Conservation (phyloP, 306 rosid species). For the Medicago lupulina region DNA sequence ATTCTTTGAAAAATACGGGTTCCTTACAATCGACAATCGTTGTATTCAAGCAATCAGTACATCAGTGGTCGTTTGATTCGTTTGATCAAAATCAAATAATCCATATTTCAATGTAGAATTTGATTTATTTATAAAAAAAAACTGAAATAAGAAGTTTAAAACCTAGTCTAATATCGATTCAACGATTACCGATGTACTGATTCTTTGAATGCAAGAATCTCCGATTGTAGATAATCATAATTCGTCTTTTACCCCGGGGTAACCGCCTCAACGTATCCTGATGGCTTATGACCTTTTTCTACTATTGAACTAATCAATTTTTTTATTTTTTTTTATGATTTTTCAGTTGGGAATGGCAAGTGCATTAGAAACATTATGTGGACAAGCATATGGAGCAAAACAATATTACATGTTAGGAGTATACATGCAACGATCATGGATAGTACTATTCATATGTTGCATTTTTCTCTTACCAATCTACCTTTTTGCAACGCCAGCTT, state of each 20-base stretch:
- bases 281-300: neutral
- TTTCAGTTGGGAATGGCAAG: conserved; percentile 87
- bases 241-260: too few species aligned
- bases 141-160: too few species aligned
- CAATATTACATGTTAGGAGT: conserved; percentile 77
- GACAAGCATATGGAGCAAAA: conserved; percentile 90
- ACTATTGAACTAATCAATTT: neutral
- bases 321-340: neutral
- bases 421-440: conserved; percentile 91
- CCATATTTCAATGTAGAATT: too few species aligned
- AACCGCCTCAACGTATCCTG: too few species aligned
- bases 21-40: neutral
- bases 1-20: neutral
- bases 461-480: conserved; percentile 63
- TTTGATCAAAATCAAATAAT: too few species aligned
- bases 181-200: too few species aligned
- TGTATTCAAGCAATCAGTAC: too few species aligned
- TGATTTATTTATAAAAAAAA: too few species aligned
- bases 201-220: too few species aligned
- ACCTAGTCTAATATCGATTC: too few species aligned
- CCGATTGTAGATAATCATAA: too few species aligned
- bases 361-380: conserved; percentile 80
- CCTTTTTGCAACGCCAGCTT: conserved; percentile 58
- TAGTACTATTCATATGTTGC: conserved; percentile 63
- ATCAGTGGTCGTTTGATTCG: neutral